Evolutionary conservation across 2,329 filamentous ascomycete species (phyloP), one percentile per base, ranked within the genome.

Genomic region (Colletotrichum tofieldiae): DNA sequence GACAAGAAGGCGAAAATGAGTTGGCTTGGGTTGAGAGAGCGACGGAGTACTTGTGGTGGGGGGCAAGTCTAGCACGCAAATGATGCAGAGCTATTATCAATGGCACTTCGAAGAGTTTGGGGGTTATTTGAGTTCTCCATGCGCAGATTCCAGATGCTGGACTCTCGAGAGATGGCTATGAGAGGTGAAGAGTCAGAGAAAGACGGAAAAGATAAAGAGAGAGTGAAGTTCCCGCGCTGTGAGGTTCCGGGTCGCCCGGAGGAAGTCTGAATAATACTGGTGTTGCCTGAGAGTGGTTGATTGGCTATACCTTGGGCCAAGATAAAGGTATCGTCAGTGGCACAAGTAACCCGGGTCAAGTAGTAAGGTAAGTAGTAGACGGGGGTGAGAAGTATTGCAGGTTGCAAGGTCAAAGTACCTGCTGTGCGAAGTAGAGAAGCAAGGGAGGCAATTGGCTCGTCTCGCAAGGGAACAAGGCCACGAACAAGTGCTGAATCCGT

Each of bases 171-270:
- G 29, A n/a, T n/a, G 43, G 18, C 20, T 32, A 7, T 49, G 45
- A 20, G 16, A 26, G n/a, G 35, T 39, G 12, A 23, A 35, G 20
- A 26, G 59, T 20, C 12, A 20, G 37, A 32, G 39, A 32, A 16
- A 32, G 9, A n/a, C 12, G 35, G n/a, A 1, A 4, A 14, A 45
- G 26, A 29, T 6, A n/a, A 59, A 32, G 56, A 60, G 20, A 41
- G 39, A 60, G 39, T 12, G 56, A 60, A 20, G 49, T 14, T 9
- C 54, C 54, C 23, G 45, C 39, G 20, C 20, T 26, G 8, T 12
- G 29, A 51, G 29, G 60, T 29, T 14, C 60, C 60, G 60, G 60
- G 60, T 63, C n/a, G 60, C 39, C 47, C 60, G 60, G 60, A 52
- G 45, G 45, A 29, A 29, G 47, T 41, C 16, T 63, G 45, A 52